Evolutionary conservation across 768 basidiomycete genomes (phyloP).

Genomic region (Boletus subparvulus): DNA sequence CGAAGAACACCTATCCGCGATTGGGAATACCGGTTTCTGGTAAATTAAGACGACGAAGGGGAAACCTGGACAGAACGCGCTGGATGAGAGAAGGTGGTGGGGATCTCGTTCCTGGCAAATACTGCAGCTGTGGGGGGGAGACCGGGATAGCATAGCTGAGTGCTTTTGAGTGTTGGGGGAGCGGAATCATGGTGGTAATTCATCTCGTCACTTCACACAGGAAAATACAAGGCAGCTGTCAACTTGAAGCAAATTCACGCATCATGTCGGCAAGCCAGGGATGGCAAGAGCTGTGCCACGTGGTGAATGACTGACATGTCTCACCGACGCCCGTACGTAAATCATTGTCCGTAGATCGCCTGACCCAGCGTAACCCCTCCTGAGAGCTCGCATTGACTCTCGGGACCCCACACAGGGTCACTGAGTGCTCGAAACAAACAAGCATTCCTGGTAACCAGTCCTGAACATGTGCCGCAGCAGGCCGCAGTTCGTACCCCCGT

Average conservation of each 20-base stretch:
- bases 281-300: slow-evolving; percentile 23
- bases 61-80: not conserved
- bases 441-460: not conserved
- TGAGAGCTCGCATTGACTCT: not conserved
- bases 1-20: slow-evolving; percentile 15
- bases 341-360: not conserved
- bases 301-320: slow-evolving; percentile 9
- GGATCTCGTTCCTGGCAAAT: slow-evolving; percentile 15
- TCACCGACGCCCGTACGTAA: slow-evolving; percentile 6
- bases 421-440: not conserved
- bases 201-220: slow-evolving; percentile 29
- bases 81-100: slow-evolving; percentile 15
- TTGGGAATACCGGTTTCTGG: slow-evolving; percentile 19
- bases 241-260: slow-evolving; percentile 20
- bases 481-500: not conserved
- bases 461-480: not conserved
- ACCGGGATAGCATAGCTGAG: not conserved
- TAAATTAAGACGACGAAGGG: slow-evolving; percentile 6
- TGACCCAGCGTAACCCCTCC: not conserved
- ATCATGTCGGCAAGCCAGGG: slow-evolving; percentile 16
- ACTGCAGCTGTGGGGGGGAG: not conserved
- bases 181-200: slow-evolving; percentile 21
- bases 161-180: slow-evolving; percentile 26
- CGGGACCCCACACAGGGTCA: slow-evolving; percentile 7
- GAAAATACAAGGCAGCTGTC: slow-evolving; percentile 23